Evolutionary conservation across 2,329 filamentous ascomycete genomes (phyloP), one percentile per base, ranked within the genome.

Genomic region (Didymella exigua): DNA sequence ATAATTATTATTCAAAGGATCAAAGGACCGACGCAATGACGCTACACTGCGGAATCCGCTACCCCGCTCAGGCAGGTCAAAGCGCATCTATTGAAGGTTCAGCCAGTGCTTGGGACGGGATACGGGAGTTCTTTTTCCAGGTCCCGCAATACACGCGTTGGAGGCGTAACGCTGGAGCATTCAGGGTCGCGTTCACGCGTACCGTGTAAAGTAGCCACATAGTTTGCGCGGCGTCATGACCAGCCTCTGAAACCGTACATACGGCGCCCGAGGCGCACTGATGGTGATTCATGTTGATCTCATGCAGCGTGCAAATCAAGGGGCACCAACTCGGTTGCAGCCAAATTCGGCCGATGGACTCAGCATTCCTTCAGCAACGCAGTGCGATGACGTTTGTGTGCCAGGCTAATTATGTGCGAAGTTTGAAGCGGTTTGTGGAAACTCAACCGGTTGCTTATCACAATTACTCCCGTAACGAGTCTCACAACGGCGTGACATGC

Each of bases 1-100:
- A 56, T 55, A 49, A 49, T 44, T 46, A 54, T 36, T 50, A 57
- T 65, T 49, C 57, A 63, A 62, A 58, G 40, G 54, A 60, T 53
- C 47, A 58, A 59, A 58, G 56, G 47, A 49, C 61, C 43, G 56
- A 58, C 51, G 62, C 59, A 63, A 62, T 62, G 54, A 58, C 58
- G 58, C 63, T 61, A 41, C 46, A 26, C 38, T 36, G 43, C 59
- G 49, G 55, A 59, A 57, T 40, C 31, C 51, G 55, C 54, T 49
- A 66, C 63, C 65, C 62, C 60, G 62, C 63, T 50, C 57, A 6
- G 47, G 45, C 56, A 38, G 60, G 63, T 48, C 63, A 51, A 58
- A 61, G 63, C 65, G 52, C 52, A 29, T 27, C 30, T 43, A 47
- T 49, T 53, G 56, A 62, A 60, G 43, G 50, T 61, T 65, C 56